Percentiles rank a stretch among this genome's conserved stretches.
phyloP scores from a whole-genome alignment of 371 early-diverging fungal species.

The Thermomucor indicae-seudaticae region DNA sequence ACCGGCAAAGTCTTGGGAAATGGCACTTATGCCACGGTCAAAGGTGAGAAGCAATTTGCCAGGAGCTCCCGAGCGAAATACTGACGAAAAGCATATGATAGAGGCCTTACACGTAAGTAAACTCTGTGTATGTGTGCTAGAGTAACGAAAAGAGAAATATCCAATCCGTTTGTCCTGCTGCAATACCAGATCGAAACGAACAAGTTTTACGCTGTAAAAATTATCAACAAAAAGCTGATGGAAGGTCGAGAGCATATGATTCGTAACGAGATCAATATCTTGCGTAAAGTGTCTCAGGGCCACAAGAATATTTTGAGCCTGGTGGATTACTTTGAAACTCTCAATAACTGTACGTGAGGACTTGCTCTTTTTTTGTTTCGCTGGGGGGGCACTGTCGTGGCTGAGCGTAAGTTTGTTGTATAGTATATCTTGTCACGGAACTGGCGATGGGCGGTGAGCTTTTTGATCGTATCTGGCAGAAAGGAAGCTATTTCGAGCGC shows the following conservation, averaged over 20 bases:
- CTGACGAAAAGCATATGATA: conserved; percentile 8
- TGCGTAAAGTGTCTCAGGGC: conserved; percentile 80
- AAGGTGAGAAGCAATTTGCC: conserved; percentile 44
- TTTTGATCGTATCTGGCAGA: conserved; percentile 83
- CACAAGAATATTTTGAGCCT: conserved; percentile 85
- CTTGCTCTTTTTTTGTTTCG: background rate
- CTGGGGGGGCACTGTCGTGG: background rate
- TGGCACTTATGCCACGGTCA: conserved; percentile 69
- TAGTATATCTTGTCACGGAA: conserved; percentile 89
- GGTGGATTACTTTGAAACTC: conserved; percentile 89
- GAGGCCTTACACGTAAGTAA: conserved; percentile 48
- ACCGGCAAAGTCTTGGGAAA: conserved; percentile 66
- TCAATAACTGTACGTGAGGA: conserved; percentile 68
- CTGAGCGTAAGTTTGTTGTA: background rate
- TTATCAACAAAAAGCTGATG: conserved; percentile 89
- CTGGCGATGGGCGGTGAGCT: conserved; percentile 89
- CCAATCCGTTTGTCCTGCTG: background rate
- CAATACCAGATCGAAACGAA: conserved; percentile 70
- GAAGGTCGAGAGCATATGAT: conserved; percentile 87
- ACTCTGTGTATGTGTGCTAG: background rate
- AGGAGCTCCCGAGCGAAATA: background rate
- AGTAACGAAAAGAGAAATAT: background rate
- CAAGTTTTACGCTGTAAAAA: conserved; percentile 85
- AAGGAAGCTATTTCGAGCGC: conserved; percentile 77
- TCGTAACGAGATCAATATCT: conserved; percentile 83